Conservation (phyloP, 345 rosid genomes). For the Abelmoschus esculentus region DNA sequence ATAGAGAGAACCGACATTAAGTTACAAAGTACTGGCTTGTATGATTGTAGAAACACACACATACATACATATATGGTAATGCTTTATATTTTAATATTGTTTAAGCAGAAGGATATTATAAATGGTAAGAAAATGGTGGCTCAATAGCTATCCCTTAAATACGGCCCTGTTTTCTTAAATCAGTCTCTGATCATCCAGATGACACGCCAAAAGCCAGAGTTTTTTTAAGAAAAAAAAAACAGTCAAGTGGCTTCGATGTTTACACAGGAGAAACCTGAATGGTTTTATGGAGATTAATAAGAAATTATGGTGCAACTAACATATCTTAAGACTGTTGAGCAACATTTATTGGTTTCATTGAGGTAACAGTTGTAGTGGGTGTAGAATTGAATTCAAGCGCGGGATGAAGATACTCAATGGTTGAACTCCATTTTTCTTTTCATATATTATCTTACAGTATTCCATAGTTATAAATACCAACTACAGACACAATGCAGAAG, state of each 20-base stretch:
- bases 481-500: not conserved
- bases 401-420: not conserved
- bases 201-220: not conserved
- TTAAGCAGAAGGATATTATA: not conserved
- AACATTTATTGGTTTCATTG: not conserved
- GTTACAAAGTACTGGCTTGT: conserved; percentile 5
- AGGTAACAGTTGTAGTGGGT: not conserved
- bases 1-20: not conserved
- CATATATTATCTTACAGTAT: not conserved
- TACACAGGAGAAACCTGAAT: not conserved
- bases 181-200: not conserved
- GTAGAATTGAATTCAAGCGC: not conserved
- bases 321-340: not conserved
- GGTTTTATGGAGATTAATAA: not conserved
- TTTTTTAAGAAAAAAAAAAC: not conserved
- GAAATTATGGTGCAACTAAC: not conserved
- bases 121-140: not conserved
- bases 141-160: not conserved
- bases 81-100: not conserved
- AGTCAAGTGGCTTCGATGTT: not conserved
- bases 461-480: not conserved
- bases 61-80: not conserved
- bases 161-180: not conserved
- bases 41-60: not conserved
- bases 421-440: not conserved